These are phyloP conservation scores for Cyclostephanos invisitatus DNA, from an alignment of 108 stramenopile species.

Conservation along the genomic window DNA sequence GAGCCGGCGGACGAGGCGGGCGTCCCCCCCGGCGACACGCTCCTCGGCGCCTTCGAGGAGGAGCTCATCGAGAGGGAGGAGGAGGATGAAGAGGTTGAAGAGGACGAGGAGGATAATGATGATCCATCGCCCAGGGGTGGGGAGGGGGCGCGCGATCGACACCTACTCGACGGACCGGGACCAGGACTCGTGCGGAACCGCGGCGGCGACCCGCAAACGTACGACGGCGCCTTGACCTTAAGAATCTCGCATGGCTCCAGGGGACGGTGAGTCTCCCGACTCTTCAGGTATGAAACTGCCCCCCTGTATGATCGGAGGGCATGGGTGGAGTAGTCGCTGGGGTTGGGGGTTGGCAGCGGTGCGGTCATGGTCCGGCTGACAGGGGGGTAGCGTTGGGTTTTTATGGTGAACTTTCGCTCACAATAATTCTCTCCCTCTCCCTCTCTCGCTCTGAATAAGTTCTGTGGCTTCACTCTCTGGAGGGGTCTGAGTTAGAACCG, in stretches of 20 bases:
- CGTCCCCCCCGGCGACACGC: slow-evolving; percentile 33
- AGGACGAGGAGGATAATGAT: background rate
- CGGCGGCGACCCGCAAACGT: slow-evolving; percentile 32
- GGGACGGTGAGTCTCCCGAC: background rate
- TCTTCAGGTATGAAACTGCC: slow-evolving; percentile 5
- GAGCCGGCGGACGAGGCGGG: slow-evolving; percentile 21
- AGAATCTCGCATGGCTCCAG: background rate
- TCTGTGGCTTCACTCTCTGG: no score
- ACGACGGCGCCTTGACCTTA: background rate
- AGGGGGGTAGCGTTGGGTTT: no score
- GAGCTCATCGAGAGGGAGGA: no score
- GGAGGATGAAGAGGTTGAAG: slow-evolving; percentile 9
- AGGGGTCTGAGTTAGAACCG: no score
- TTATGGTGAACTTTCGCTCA: no score
- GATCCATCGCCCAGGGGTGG: slow-evolving; percentile 3
- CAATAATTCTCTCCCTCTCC: no score
- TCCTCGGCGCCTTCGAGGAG: slow-evolving; percentile 24
- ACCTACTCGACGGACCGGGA: slow-evolving; percentile 13
- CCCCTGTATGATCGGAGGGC: slow-evolving; percentile 5
- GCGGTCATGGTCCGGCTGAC: background rate
- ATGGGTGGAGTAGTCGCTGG: slow-evolving; percentile 3
- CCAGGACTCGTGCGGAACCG: slow-evolving; percentile 9
- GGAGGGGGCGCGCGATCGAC: slow-evolving; percentile 22
- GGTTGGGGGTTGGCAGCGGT: slow-evolving; percentile 7
- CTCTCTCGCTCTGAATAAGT: no score